Percentiles rank a stretch among this genome's conserved stretches.
Evolutionary conservation across 2,329 filamentous ascomycete genomes (phyloP).

Genomic region (Trichoderma arundinaceum): DNA sequence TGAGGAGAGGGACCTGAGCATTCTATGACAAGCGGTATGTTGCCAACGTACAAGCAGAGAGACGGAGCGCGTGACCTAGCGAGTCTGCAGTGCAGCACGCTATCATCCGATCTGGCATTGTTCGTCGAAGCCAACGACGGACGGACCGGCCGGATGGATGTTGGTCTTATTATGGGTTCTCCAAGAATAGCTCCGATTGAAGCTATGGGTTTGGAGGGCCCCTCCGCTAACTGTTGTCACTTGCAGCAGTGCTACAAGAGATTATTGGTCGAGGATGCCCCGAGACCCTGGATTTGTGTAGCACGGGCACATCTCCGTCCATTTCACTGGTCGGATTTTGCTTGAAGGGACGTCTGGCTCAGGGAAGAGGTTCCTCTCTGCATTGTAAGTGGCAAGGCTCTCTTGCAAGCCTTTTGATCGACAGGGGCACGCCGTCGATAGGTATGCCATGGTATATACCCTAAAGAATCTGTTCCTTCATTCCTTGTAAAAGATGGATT

Average conservation of each 20-base stretch:
- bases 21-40: neutral
- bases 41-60: neutral
- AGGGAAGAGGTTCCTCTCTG: neutral
- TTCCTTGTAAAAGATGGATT: neutral
- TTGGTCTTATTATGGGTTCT: neutral
- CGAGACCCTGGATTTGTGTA: neutral
- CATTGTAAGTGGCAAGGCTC: neutral
- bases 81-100: neutral
- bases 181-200: neutral
- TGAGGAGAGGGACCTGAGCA: neutral
- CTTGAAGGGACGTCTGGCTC: neutral
- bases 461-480: neutral
- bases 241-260: slow-evolving; percentile 6
- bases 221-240: neutral
- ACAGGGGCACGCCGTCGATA: neutral
- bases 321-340: neutral
- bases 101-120: neutral
- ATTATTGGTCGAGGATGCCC: neutral
- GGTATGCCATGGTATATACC: neutral
- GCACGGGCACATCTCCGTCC: neutral
- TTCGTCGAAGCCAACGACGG: neutral
- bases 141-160: slow-evolving; percentile 4
- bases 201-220: neutral
- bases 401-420: neutral
- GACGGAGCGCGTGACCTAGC: neutral